Conservation (phyloP, 257 asterid genomes). For the Paulownia fortunei region DNA sequence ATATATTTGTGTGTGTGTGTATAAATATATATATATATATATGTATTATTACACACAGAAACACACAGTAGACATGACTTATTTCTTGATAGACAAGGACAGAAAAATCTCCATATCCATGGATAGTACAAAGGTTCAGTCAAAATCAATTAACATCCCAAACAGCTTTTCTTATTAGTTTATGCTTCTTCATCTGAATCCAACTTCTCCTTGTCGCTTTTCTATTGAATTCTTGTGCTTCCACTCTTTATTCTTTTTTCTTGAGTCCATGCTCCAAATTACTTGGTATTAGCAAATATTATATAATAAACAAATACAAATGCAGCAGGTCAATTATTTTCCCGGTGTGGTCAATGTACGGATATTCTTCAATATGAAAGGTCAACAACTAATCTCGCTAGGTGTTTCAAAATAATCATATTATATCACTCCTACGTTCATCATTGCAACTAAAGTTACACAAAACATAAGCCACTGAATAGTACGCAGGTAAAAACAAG, state of each 20-base stretch:
- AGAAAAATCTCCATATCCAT: conserved; percentile 23
- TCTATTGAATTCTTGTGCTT: conserved; percentile 38
- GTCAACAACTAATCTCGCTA: background rate
- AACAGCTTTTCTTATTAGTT: conserved; percentile 27
- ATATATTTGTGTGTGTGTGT: background rate
- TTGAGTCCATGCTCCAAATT: background rate
- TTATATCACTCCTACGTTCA: too few relatives aligned
- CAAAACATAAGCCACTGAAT: too few relatives aligned
- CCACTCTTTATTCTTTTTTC: background rate
- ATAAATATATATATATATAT: background rate
- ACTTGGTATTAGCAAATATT: background rate
- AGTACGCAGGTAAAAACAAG: too few relatives aligned
- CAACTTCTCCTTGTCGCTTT: conserved; percentile 44
- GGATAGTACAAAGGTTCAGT: conserved; percentile 45
- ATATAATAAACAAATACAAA: background rate
- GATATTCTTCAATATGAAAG: background rate
- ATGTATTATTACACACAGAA: background rate
- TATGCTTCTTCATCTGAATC: conserved; percentile 27
- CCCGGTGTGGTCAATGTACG: conserved; percentile 32
- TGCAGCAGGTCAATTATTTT: conserved; percentile 7
- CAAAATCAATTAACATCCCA: conserved; percentile 41
- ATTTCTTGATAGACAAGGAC: conserved; percentile 21
- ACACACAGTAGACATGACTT: background rate
- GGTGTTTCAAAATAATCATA: too few relatives aligned
- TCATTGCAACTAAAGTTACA: too few relatives aligned